phyloP scores from a whole-genome alignment of 305 asterid genomes.

The Rubia tinctorum region DNA sequence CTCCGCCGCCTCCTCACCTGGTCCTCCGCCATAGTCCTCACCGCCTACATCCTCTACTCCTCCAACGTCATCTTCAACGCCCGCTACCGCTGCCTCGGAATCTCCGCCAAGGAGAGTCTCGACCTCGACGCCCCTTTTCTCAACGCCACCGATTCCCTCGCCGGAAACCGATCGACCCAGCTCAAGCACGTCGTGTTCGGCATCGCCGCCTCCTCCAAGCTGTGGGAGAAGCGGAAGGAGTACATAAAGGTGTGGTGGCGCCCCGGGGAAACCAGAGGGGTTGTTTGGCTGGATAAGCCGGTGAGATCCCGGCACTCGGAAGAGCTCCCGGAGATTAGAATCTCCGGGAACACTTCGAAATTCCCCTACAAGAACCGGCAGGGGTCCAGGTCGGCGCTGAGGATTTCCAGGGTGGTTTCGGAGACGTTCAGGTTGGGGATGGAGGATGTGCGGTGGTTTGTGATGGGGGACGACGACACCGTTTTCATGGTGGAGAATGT shows the following conservation, averaged over 20 bases:
- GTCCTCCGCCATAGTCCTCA: slow-evolving; percentile 36
- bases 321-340: slow-evolving; percentile 45
- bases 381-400: slow-evolving; percentile 71
- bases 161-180: slow-evolving; percentile 20
- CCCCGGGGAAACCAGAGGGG: slow-evolving; percentile 68
- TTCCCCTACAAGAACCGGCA: slow-evolving; percentile 58
- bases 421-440: slow-evolving; percentile 75
- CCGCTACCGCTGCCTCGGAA: slow-evolving; percentile 20
- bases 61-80: slow-evolving; percentile 49
- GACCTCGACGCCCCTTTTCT: neutral
- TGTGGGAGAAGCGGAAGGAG: slow-evolving; percentile 76
- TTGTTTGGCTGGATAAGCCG: slow-evolving; percentile 62
- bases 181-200: slow-evolving; percentile 63
- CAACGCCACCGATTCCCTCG: neutral
- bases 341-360: slow-evolving; percentile 57
- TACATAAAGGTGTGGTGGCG: slow-evolving; percentile 84
- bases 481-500: slow-evolving; percentile 77
- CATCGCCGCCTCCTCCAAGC: slow-evolving; percentile 67
- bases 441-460: slow-evolving; percentile 82
- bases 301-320: slow-evolving; percentile 28
- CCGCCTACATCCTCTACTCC: slow-evolving; percentile 60
- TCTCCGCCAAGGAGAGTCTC: slow-evolving; percentile 25
- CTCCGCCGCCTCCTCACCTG: slow-evolving; percentile 38
- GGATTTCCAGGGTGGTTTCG: slow-evolving; percentile 86
- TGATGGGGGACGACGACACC: slow-evolving; percentile 95